Percentiles rank a stretch among this genome's conserved stretches.
Evolutionary conservation across 148 eudicot genomes (phyloP).

Genomic region (Silene latifolia): DNA sequence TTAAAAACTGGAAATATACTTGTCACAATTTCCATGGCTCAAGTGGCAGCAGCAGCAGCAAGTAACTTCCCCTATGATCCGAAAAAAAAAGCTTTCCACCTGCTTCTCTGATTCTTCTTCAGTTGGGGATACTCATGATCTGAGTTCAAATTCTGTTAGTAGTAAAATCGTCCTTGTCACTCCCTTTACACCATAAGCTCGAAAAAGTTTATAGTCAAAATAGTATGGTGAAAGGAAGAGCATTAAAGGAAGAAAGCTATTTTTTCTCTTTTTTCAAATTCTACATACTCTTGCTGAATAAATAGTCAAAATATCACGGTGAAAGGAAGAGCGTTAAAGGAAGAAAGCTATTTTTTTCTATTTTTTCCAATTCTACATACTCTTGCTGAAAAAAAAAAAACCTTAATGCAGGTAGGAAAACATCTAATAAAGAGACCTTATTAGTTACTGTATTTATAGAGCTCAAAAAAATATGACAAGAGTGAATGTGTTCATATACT

Average conservation of each 20-base stretch:
- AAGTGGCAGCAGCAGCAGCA: constrained; percentile 47
- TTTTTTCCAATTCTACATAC: not conserved
- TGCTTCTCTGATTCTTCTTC: constrained; percentile 69
- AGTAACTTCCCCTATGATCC: constrained; percentile 61
- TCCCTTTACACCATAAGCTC: too few species aligned
- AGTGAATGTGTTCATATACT: not conserved
- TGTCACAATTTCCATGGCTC: constrained; percentile 57
- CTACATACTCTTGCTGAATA: too few species aligned
- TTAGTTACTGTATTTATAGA: too few species aligned
- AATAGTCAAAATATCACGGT: not conserved
- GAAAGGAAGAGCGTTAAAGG: not conserved
- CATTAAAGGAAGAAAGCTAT: too few species aligned
- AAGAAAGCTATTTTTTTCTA: not conserved
- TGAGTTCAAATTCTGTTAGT: too few species aligned
- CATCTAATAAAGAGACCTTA: not conserved
- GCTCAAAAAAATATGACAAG: not conserved
- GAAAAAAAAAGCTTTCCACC: constrained; percentile 62
- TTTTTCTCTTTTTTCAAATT: too few species aligned
- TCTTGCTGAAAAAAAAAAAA: not conserved
- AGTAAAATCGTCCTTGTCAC: too few species aligned
- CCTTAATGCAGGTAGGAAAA: not conserved
- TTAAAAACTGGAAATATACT: constrained; percentile 52
- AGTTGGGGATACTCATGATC: constrained; percentile 42
- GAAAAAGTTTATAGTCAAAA: too few species aligned
- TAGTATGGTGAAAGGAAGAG: too few species aligned